These are phyloP conservation scores for Dinochytrium kinnereticum DNA, from an alignment of 371 early-diverging fungal species.

Conservation along the genomic window DNA sequence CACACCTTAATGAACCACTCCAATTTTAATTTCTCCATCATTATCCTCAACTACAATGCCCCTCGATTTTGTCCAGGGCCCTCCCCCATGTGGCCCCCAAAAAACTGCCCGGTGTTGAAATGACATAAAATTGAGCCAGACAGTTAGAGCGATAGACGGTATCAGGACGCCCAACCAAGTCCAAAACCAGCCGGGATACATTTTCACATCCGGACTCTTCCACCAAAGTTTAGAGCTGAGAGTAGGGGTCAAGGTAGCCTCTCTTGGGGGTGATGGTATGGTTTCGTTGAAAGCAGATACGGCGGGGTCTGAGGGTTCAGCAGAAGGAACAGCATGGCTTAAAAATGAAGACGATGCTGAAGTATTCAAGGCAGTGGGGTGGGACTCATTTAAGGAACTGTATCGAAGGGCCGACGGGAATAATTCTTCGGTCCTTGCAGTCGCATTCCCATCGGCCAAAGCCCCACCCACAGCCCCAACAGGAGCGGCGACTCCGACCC, in stretches of 20 bases:
- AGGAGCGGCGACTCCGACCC: not conserved
- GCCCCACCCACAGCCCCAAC: not conserved
- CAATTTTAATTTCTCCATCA: constrained; percentile 13
- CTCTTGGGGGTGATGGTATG: not conserved
- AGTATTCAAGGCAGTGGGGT: too few relatives aligned
- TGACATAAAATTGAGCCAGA: constrained; percentile 15
- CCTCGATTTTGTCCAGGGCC: not conserved
- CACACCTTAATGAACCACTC: constrained; percentile 5
- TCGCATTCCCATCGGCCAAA: not conserved
- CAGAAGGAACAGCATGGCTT: not conserved
- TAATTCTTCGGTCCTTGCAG: not conserved
- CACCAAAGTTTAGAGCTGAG: not conserved
- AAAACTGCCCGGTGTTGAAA: not conserved
- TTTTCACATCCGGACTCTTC: not conserved
- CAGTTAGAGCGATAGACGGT: not conserved
- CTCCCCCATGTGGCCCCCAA: constrained; percentile 1
- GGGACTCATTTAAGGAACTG: not conserved
- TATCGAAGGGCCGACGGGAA: not conserved
- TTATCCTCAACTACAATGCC: constrained; percentile 5
- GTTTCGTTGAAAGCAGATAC: not conserved
- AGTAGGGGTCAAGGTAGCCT: not conserved
- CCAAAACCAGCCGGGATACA: not conserved
- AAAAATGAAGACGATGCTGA: too few relatives aligned
- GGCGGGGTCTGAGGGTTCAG: not conserved
- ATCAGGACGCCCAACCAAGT: not conserved